Evolutionary conservation across 208 protist species (phyloP).

Genomic region (Novymonas esmeraldas): DNA sequence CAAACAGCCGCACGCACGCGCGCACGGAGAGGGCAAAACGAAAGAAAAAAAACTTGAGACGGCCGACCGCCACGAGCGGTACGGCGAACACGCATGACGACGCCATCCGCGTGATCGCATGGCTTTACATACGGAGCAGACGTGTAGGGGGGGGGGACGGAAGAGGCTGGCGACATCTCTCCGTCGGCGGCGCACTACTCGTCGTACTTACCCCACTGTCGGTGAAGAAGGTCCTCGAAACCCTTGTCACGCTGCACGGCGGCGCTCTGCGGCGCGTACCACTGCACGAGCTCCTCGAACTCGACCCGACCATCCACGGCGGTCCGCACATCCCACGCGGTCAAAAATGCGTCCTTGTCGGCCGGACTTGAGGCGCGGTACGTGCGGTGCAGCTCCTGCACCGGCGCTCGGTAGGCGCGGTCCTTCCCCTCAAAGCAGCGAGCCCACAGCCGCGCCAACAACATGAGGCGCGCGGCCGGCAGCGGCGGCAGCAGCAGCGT

Average conservation of each 20-base stretch:
- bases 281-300: conserved; percentile 69
- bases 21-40: background rate
- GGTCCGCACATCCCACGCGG: conserved; percentile 76
- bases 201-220: conserved; percentile 60
- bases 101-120: too few relatives aligned
- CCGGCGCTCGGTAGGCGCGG: conserved; percentile 40
- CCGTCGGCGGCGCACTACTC: conserved; percentile 2
- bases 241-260: conserved; percentile 60
- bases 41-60: conserved; percentile 5
- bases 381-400: conserved; percentile 59
- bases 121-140: background rate
- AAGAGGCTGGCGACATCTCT: too few relatives aligned
- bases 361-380: conserved; percentile 63
- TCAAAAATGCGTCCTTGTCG: conserved; percentile 75
- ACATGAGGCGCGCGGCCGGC: conserved; percentile 60
- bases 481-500: conserved; percentile 53
- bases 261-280: conserved; percentile 71
- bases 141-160: background rate
- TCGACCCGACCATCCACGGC: conserved; percentile 48
- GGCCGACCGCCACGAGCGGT: background rate
- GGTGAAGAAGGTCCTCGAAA: conserved; percentile 61
- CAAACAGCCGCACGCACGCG: too few relatives aligned
- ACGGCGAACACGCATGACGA: too few relatives aligned
- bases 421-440: conserved; percentile 61
- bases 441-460: conserved; percentile 81